Evolutionary conservation across 2,329 filamentous ascomycete genomes (phyloP).

Genomic region (Chaetomium strumarium): DNA sequence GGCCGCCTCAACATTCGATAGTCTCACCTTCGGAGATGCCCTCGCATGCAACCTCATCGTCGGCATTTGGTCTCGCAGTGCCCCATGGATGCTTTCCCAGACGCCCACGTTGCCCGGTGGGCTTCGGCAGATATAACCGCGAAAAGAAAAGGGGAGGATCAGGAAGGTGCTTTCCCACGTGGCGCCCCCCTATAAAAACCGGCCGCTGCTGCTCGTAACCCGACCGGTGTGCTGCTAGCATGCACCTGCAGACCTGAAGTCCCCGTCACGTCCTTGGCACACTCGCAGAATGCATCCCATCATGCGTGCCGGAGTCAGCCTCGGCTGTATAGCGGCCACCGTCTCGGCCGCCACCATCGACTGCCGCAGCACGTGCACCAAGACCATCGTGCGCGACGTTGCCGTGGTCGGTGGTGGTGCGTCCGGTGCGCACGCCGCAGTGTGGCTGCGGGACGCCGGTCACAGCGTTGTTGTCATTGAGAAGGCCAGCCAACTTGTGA

Average conservation of each 20-base stretch:
- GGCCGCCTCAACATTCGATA: not conserved
- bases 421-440: conserved; percentile 20
- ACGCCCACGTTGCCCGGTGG: not conserved
- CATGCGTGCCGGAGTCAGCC: conserved; percentile 2
- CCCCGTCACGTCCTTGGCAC: not conserved
- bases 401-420: conserved; percentile 21
- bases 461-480: conserved; percentile 21
- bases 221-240: not conserved
- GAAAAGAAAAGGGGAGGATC: not conserved
- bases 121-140: not conserved
- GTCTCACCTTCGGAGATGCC: not conserved
- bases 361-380: not conserved
- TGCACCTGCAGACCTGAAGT: not conserved
- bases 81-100: no score
- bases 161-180: not conserved
- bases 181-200: no score
- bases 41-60: not conserved
- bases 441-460: conserved; percentile 18
- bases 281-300: not conserved
- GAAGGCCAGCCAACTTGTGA: conserved; percentile 17
- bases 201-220: no score
- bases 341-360: not conserved
- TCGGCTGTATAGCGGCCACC: conserved; percentile 4
- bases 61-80: not conserved
- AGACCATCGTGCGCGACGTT: conserved; percentile 16